Evolutionary conservation across 2,329 filamentous ascomycete genomes (phyloP).

Genomic region (Rhexocercosporidium sp.): DNA sequence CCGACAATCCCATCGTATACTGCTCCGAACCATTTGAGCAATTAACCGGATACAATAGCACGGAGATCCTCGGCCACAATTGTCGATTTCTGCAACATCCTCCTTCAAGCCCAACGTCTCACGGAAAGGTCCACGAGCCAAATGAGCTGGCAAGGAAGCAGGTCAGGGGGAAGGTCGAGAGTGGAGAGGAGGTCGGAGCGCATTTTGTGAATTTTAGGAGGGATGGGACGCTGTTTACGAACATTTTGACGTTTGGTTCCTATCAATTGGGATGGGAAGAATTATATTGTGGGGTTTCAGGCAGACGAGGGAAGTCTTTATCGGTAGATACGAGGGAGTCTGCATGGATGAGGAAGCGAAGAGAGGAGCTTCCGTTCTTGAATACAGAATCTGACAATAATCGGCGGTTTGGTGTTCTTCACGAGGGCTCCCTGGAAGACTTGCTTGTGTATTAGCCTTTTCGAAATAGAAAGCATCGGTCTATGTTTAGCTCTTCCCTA

Average conservation of each 20-base stretch:
- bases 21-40: slow-evolving; percentile 93
- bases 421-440: no score
- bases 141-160: slow-evolving; percentile 82
- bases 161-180: slow-evolving; percentile 78
- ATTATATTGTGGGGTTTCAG: slow-evolving; percentile 38
- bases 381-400: no score
- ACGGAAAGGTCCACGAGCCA: slow-evolving; percentile 79
- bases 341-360: no score
- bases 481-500: no score
- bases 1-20: slow-evolving; percentile 91
- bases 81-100: slow-evolving; percentile 93
- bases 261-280: slow-evolving; percentile 70
- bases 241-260: slow-evolving; percentile 94
- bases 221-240: slow-evolving; percentile 90
- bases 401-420: no score
- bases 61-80: slow-evolving; percentile 87
- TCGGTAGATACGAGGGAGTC: no score
- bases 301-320: slow-evolving; percentile 18
- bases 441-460: no score
- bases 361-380: no score
- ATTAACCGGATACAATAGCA: slow-evolving; percentile 86
- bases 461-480: no score
- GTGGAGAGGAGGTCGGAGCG: slow-evolving; percentile 79
- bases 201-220: slow-evolving; percentile 94
- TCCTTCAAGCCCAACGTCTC: slow-evolving; percentile 73